Evolutionary conservation across 1,139 yeast genomes (phyloP), one percentile per base, ranked within the genome.

Genomic region (Waltiozyma sp.): DNA sequence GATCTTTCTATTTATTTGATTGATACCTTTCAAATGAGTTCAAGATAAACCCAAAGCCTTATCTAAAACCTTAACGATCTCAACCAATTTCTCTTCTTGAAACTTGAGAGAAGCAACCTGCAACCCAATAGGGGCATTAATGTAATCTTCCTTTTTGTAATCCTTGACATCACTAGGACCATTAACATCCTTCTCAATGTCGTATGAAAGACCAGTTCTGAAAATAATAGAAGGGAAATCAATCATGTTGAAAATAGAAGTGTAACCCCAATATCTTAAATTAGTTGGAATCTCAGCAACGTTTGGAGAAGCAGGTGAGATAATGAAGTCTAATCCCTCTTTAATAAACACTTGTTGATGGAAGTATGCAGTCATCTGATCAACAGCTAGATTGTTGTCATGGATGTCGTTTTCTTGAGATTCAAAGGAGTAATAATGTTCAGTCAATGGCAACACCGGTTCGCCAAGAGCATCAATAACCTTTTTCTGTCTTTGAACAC

Each of bases 251-350:
- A 75, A 82, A 54, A 81, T 72, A 1, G 86, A 64, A 14, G 87
- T 79, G 65, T 81, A 81, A 19, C 85, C 79, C 91, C 93, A 82
- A 61, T 80, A 80, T 56, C 70, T 76, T 13, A 83, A 72, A 49
- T 75, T 73, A 43, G 75, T 80, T 36, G 80, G 76, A 39, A 70
- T 72, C 14, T 89, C 88, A 2, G 93, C 88, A 44, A 81, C 85
- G 49, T 83, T 83, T 46, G 75, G 74, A 55, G 77, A 77, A 8
- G 77, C 69, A 38, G 94, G 93, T 44, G 80, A 68, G 43, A 84
- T 63, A 45, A 84, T 70, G 56, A 80, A 76, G 55, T 84, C 93
- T 39, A 83, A 69, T 39, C 76, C 74, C 49, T 77, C 70, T 33
- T 73, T 63, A 45, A 73, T 66, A 56, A 79, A 67, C 57, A 63